Base-by-base conservation (phyloP, 805 yeast genomes). In the Ogataea nakhonphanomensis region DNA sequence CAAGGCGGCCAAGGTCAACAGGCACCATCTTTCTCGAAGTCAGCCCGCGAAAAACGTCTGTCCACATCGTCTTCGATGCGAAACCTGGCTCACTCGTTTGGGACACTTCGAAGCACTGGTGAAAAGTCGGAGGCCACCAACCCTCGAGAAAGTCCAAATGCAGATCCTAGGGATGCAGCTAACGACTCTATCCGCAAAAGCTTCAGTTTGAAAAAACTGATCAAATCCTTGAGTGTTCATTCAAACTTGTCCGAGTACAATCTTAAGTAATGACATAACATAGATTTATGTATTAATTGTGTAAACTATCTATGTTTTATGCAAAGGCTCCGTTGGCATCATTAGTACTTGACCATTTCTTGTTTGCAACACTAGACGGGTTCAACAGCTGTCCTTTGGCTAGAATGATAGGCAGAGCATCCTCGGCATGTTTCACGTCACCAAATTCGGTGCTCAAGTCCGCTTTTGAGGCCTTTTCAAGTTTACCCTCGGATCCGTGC, bases 391-490 rank as follows among this genome's bases (percentile, higher is more conserved):
- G 58, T 30, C 95, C 95, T n/a, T 76, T 65, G 28, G 64, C 65
- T 43, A 86, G 54, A 35, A 88, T 83, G 35, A 62, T 57, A 40
- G 73, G 72, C 41, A 87, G 72, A n/a, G 75, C 59, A 27, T 51
- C 57, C 21, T 76, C 81, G 39, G 81, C 86, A 3, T 60, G 54
- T 29, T 65, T 67, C 35, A 70, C 64, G 20, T 74, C 66, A 22
- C 89, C 91, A 49, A 88, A 87, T 54, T 86, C 93, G 47, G 74
- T 74, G 36, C 70, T 71, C 28, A 87, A 58, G 44, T 80, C 84
- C 13, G 69, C 65, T 41, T 76, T 73, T 7, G 91, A 81, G 2
- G 91, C 95, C 53, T 76, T 80, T 37, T 81, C 85, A 20, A 84
- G 58, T 7, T 73, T 70, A 41, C 95, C 95, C 51, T 78, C 84